Evolutionary conservation across 805 yeast species (phyloP).

Genomic region (Metschnikowia cubensis): DNA sequence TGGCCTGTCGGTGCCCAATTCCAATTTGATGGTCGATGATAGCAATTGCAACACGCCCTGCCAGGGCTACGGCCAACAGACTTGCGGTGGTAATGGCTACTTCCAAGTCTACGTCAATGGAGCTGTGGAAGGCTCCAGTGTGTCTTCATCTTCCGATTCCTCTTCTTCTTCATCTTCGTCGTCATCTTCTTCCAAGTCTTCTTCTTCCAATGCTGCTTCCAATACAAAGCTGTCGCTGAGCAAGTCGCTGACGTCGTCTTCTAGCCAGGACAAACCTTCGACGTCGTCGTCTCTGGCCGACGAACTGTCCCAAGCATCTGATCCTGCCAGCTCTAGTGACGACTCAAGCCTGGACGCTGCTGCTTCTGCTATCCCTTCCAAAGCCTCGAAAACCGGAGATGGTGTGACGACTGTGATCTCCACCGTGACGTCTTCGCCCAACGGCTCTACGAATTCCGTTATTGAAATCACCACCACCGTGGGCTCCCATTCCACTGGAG

Average conservation of each 20-base stretch:
- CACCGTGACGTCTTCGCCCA: slow-evolving; percentile 16
- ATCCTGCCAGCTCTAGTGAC: not conserved
- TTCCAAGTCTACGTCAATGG: slow-evolving; percentile 43
- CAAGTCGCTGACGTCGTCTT: not conserved
- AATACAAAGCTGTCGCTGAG: not conserved
- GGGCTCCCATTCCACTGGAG: slow-evolving; percentile 3
- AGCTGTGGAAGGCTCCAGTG: slow-evolving; percentile 20
- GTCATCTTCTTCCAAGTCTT: slow-evolving; percentile 11
- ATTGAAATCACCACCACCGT: slow-evolving; percentile 23
- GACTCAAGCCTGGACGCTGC: not conserved
- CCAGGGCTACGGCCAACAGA: slow-evolving; percentile 56
- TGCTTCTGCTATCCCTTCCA: not conserved
- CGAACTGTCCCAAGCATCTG: not conserved
- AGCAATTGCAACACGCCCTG: slow-evolving; percentile 37
- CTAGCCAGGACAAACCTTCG: not conserved
- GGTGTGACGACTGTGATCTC: slow-evolving; percentile 20
- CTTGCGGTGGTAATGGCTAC: slow-evolving; percentile 50
- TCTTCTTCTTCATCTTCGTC: slow-evolving; percentile 15
- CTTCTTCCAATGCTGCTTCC: slow-evolving; percentile 11
- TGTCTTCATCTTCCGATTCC: slow-evolving; percentile 12
- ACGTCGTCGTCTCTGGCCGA: not conserved
- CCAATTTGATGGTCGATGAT: slow-evolving; percentile 10
- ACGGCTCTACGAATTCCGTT: slow-evolving; percentile 15
- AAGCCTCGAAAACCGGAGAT: slow-evolving; percentile 6
- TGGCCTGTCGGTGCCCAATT: slow-evolving; percentile 45